Evolutionary conservation across 352 stramenopile species (phyloP).

Genomic region (Phytophthora meadii): DNA sequence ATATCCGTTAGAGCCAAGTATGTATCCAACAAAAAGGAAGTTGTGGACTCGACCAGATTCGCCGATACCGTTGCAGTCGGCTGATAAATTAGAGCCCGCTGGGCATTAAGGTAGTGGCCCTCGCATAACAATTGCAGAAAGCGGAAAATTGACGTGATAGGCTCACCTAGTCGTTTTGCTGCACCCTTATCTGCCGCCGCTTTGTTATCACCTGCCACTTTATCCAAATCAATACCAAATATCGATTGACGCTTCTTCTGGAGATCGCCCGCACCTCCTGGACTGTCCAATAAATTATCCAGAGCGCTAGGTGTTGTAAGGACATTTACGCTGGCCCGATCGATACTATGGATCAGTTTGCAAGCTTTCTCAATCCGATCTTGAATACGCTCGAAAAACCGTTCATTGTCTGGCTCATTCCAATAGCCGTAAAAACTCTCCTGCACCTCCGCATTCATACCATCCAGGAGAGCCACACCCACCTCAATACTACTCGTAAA

Average conservation of each 20-base stretch:
- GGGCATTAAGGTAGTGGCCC: slow-evolving; percentile 71
- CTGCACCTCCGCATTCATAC: slow-evolving; percentile 82
- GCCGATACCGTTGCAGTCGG: slow-evolving; percentile 27
- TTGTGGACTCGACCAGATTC: slow-evolving; percentile 76
- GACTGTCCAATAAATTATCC: slow-evolving; percentile 10
- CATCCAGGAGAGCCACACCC: slow-evolving; percentile 70
- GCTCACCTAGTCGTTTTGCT: slow-evolving; percentile 26
- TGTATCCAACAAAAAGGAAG: slow-evolving; percentile 69
- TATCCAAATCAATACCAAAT: slow-evolving; percentile 21
- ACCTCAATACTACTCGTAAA: slow-evolving; percentile 69
- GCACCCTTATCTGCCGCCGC: slow-evolving; percentile 11
- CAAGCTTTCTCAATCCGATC: slow-evolving; percentile 57
- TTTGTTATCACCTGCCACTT: slow-evolving; percentile 1
- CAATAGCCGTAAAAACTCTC: slow-evolving; percentile 70
- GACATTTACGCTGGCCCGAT: slow-evolving; percentile 28
- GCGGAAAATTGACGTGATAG: slow-evolving; percentile 64
- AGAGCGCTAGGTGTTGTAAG: background rate
- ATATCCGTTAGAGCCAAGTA: slow-evolving; percentile 57
- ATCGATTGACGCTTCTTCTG: slow-evolving; percentile 30
- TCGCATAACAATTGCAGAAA: slow-evolving; percentile 81
- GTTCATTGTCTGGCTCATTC: slow-evolving; percentile 35
- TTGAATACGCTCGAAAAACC: slow-evolving; percentile 63
- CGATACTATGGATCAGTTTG: slow-evolving; percentile 47
- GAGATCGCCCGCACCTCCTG: slow-evolving; percentile 4
- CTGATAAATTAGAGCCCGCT: slow-evolving; percentile 64